Evolutionary conservation across 768 basidiomycete genomes (phyloP).

Genomic region (Macrolepiota fuliginosa): DNA sequence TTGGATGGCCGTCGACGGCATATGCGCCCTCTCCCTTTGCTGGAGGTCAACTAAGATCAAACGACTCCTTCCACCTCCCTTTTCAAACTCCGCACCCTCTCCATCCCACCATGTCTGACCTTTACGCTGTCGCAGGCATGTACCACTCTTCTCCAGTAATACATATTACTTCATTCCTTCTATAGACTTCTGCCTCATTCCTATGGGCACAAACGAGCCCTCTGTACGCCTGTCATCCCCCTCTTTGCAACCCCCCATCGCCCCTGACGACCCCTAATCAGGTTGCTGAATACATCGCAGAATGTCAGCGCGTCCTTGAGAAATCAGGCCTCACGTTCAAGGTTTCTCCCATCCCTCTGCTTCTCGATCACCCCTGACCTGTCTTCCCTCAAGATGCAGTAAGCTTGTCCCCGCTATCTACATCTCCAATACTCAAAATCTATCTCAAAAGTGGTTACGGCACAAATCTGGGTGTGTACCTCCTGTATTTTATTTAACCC

Average conservation of each 20-base stretch:
- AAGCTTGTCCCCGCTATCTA: slow-evolving; percentile 23
- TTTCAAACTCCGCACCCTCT: slow-evolving; percentile 13
- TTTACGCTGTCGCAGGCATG: slow-evolving; percentile 78
- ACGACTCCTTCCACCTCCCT: too few species aligned
- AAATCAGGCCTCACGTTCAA: slow-evolving; percentile 82
- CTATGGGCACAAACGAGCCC: slow-evolving; percentile 73
- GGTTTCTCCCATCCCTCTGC: slow-evolving; percentile 33
- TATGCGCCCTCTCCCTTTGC: too few species aligned
- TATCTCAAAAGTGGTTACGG: slow-evolving; percentile 71
- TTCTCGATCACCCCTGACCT: slow-evolving; percentile 11
- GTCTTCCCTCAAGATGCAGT: slow-evolving; percentile 61
- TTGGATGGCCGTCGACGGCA: slow-evolving; percentile 44
- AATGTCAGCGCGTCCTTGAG: slow-evolving; percentile 81
- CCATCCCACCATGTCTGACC: slow-evolving; percentile 33
- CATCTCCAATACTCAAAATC: not conserved
- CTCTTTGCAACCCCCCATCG: not conserved
- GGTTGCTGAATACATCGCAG: slow-evolving; percentile 78
- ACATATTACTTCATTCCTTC: slow-evolving; percentile 2
- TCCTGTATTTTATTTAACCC: not conserved
- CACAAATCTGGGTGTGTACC: slow-evolving; percentile 71
- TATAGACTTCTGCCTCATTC: slow-evolving; percentile 85
- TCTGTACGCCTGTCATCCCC: slow-evolving; percentile 42
- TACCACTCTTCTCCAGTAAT: not conserved
- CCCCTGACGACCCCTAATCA: slow-evolving; percentile 24
- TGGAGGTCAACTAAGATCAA: too few species aligned